Evolutionary conservation across 2,329 filamentous ascomycete species (phyloP), one percentile per base, ranked within the genome.

Genomic region (Diaporthe citriasiana): DNA sequence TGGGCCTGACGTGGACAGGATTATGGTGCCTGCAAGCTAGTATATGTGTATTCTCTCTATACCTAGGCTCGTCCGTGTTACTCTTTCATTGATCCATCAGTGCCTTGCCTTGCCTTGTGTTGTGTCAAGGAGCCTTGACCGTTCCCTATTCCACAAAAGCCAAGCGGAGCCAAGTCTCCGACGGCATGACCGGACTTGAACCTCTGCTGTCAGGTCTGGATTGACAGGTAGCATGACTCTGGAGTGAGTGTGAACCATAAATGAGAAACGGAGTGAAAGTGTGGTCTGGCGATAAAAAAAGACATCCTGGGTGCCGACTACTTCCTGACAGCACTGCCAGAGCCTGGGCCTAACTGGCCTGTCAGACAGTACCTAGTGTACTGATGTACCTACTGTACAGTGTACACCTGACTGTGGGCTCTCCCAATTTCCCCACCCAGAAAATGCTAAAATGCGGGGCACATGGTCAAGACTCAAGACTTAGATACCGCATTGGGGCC

Each of bases 1-100:
- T 80, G 88, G 85, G 0, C 87, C 88, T 1, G 87, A 88, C 82
- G 82, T 91, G 22, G 89, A 91, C 80, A 80, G 85, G 4, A 73
- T 91, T 35, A 83, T 90, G 79, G 87, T 91, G 0, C 89, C 89
- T 22, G 22, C 71, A 3, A 74, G 72, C 55, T 57, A 50, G 70
- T 42, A 4, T 35, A 35, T 9, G 33, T 9, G 33, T 35, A 35
- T 35, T 35, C 4, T 35, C 4, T 35, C 22, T 40, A 59, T n/a
- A 15, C 40, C 4, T 33, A 2, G 22, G 27, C 35, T 60, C 9
- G 38, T 6, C 7, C 15, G 40, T 33, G 25, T 19, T 25, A 22
- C 12, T 27, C 25, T 25, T 25, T n/a, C 15, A 22, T 25, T 30
- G 17, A 33, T 33, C 0, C 10, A 30, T 22, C 33, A 10, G 38